Evolutionary conservation across 331 rosid genomes (phyloP).

Genomic region (Cucumis variabilis): DNA sequence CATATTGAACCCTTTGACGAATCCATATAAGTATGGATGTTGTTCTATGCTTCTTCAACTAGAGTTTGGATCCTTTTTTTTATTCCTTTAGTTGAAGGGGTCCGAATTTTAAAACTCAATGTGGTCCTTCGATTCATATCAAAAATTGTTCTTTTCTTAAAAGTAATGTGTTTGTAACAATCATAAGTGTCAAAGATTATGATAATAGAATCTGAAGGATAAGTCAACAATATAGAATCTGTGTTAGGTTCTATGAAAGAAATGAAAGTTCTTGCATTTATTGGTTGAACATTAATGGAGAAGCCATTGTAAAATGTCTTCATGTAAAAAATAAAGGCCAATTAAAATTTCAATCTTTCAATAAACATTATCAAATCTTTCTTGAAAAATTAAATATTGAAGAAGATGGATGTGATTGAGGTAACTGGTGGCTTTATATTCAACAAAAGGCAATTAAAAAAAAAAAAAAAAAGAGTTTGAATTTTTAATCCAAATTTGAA

Average conservation of each 20-base stretch:
- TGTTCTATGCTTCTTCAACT: background rate
- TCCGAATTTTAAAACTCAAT: background rate
- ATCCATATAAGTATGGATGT: background rate
- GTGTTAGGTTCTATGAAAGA: background rate
- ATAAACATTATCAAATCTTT: constrained; percentile 3
- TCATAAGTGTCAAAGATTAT: background rate
- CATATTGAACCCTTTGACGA: background rate
- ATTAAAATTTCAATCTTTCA: background rate
- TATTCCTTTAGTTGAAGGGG: background rate
- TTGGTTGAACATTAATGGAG: background rate
- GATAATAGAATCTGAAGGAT: background rate
- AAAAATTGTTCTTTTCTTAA: constrained; percentile 15
- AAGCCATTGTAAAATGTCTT: background rate
- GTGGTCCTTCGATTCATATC: background rate
- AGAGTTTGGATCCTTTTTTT: background rate
- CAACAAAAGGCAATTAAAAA: constrained; percentile 5
- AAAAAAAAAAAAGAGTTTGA: background rate
- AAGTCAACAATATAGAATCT: background rate
- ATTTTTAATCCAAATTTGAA: background rate
- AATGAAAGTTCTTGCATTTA: background rate
- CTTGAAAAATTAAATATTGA: background rate
- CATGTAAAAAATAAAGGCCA: background rate
- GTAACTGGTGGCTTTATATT: background rate
- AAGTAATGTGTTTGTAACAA: background rate
- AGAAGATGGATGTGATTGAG: background rate